Evolutionary conservation across 1,284 basidiomycete genomes (phyloP).

Genomic region (Trichosporon sp.): DNA sequence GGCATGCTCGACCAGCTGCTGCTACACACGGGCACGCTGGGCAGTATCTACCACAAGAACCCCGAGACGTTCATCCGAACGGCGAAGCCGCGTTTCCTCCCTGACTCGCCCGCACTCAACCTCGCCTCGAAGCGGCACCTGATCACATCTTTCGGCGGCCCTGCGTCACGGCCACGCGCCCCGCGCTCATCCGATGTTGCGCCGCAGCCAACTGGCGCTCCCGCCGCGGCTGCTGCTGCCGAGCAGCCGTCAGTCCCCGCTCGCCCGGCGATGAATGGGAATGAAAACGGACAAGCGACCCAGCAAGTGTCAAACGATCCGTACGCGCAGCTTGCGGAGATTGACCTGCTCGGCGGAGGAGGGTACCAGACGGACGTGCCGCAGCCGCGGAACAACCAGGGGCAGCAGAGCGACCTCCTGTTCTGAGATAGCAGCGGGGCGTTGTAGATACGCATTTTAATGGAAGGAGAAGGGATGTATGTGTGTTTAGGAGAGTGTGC

Average conservation of each 20-base stretch:
- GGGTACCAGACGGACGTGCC: conserved; percentile 54
- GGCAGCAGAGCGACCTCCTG: conserved; percentile 43
- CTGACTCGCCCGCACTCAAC: conserved; percentile 56
- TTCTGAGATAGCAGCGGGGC: conserved; percentile 30
- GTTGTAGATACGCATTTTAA: neutral
- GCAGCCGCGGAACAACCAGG: conserved; percentile 41
- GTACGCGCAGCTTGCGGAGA: conserved; percentile 54
- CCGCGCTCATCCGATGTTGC: conserved; percentile 25
- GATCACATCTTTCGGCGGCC: conserved; percentile 36
- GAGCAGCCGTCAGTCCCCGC: conserved; percentile 14
- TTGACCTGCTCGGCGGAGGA: conserved; percentile 47
- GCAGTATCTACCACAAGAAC: conserved; percentile 57
- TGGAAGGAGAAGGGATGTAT: neutral
- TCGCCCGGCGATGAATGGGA: conserved; percentile 14
- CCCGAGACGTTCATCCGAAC: conserved; percentile 58
- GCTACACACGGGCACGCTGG: conserved; percentile 56
- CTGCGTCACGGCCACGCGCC: conserved; percentile 21
- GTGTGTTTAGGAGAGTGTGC: neutral
- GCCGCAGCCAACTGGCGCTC: conserved; percentile 36
- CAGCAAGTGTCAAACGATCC: conserved; percentile 40
- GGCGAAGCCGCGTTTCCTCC: conserved; percentile 52
- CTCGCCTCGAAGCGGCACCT: conserved; percentile 55
- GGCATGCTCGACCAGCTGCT: conserved; percentile 77
- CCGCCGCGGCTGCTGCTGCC: conserved; percentile 18
- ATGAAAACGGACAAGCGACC: conserved; percentile 13